These are phyloP conservation scores for Antrodiella citrinella DNA, from an alignment of 768 basidiomycete genomes.

Conservation along the genomic window DNA sequence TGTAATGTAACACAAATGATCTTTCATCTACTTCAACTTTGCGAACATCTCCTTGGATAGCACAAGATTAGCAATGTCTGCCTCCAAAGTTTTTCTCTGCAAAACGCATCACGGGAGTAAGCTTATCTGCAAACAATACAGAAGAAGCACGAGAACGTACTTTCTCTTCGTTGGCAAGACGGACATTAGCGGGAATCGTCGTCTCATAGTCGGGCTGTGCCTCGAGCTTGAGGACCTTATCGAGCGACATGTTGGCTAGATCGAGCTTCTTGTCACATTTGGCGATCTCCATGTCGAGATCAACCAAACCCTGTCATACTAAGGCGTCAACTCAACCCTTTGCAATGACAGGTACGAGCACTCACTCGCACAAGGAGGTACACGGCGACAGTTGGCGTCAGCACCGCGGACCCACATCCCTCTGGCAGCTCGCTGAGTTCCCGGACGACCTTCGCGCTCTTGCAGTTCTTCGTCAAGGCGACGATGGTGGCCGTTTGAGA, in stretches of 20 bases:
- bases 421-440: conserved; percentile 63
- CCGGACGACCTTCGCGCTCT: conserved; percentile 61
- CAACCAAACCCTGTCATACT: conserved; percentile 70
- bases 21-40: conserved; percentile 42
- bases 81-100: conserved; percentile 70
- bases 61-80: conserved; percentile 69
- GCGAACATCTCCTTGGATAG: conserved; percentile 70
- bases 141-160: conserved; percentile 31
- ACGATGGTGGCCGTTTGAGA: conserved; percentile 69
- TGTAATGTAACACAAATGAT: not conserved
- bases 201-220: conserved; percentile 69
- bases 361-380: conserved; percentile 82
- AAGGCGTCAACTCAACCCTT: conserved; percentile 50
- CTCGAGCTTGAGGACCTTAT: conserved; percentile 71
- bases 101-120: not conserved
- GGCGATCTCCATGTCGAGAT: conserved; percentile 78
- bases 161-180: conserved; percentile 73
- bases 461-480: conserved; percentile 84
- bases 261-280: conserved; percentile 90
- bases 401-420: conserved; percentile 80
- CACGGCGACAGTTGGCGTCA: conserved; percentile 66
- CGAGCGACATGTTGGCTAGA: conserved; percentile 56
- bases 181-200: conserved; percentile 74
- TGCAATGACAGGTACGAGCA: conserved; percentile 21
- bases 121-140: not conserved